Percentiles rank a stretch among this genome's conserved stretches.
Conservation (phyloP, 2,329 filamentous ascomycete species). For the Venturia asperata region DNA sequence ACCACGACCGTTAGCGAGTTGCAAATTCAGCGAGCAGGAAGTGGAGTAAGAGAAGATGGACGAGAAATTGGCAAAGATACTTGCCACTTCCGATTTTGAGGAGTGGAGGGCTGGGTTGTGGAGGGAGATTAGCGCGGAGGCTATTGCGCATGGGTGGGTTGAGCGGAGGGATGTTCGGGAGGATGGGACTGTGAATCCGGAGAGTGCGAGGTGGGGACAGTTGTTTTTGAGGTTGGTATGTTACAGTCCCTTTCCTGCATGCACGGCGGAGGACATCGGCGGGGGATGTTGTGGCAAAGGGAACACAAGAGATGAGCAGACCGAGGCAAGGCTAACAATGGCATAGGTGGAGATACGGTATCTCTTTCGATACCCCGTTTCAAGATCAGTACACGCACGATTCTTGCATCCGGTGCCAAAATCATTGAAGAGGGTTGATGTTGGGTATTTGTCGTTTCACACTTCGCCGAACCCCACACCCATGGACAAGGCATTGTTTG, state of each 20-base stretch:
- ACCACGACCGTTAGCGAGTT: background rate
- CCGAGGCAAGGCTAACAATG: background rate
- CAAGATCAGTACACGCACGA: conserved; percentile 20
- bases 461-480: conserved; percentile 18
- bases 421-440: conserved; percentile 18
- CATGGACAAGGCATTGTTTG: conserved; percentile 19
- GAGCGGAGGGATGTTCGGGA: conserved; percentile 14
- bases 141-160: conserved; percentile 20
- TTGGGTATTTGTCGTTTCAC: conserved; percentile 20
- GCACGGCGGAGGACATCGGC: background rate
- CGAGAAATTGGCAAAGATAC: conserved; percentile 20
- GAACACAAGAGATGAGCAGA: background rate
- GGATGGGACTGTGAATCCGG: conserved; percentile 18
- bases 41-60: conserved; percentile 15
- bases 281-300: background rate
- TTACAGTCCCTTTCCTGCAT: background rate
- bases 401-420: conserved; percentile 19
- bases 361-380: conserved; percentile 20
- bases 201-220: conserved; percentile 17
- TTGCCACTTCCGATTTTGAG: conserved; percentile 18
- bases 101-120: conserved; percentile 19
- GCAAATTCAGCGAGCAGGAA: background rate
- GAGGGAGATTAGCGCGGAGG: conserved; percentile 20
- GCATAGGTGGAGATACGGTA: conserved; percentile 21
- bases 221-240: conserved; percentile 19